Base-by-base conservation (phyloP, 2,329 filamentous ascomycete genomes). In the Zymoseptoria crescenta region DNA sequence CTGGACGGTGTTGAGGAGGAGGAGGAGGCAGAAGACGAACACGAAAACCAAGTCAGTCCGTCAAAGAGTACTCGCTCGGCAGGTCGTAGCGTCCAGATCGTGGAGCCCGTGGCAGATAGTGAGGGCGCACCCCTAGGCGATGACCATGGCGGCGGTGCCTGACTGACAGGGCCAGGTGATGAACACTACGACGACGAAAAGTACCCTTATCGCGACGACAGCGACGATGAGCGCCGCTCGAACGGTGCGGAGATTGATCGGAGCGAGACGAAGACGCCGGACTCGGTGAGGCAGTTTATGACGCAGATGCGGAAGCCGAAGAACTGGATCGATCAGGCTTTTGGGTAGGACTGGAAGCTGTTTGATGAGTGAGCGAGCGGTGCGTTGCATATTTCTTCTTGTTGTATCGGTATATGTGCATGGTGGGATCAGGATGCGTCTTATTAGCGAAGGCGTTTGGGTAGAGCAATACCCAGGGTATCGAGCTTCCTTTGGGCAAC, bases 321-420 rank as follows among this genome's bases (percentile, higher is more conserved):
- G 54, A 63, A 63, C 28, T 63, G 60, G 60, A 62, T 64, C 41
- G 64, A 65, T 45, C 60, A 63, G 51, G 62, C 60, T 49, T 64
- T 65, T 60, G 64, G 64, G n/a, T 62, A 64, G n/a, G 28, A 8
- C 45, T 56, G 21, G 49, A 54, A 21, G 57, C n/a, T 27, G 35
- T 29, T 48, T 19, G 35, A 19, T 9, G 35, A 45, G 35, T 45
- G 35, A 45, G 35, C 13, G 35, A 16, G 10, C 10, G 10, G 35
- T 45, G 13, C 35, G 35, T 45, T 45, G 35, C 35, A 6, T 45
- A n/a, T n/a, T 45, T n/a, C n/a, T 45, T 6, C 10, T 16, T 7
- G 16, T 45, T 13, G 35, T 41, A 13, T 16, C 35, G 35, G n/a
- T 45, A 45, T 13, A 45, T 45, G 16, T 45, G 35, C 35, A 45